These are phyloP conservation scores for Tephrocybe sp. DNA, from an alignment of 768 basidiomycete genomes.

Conservation along the genomic window DNA sequence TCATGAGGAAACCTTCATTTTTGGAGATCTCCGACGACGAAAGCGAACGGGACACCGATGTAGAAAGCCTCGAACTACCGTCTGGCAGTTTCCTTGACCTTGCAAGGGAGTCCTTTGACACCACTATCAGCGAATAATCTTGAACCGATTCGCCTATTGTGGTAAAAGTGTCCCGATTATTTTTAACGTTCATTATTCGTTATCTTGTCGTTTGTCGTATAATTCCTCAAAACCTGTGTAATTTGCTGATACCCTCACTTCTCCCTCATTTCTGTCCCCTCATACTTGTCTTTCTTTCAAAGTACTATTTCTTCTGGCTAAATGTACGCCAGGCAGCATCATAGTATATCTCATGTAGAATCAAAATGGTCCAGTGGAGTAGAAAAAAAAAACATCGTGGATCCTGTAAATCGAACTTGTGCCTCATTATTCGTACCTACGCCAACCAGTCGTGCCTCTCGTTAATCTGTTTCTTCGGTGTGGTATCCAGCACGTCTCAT, in stretches of 20 bases:
- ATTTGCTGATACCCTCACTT: background rate
- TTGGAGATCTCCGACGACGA: constrained; percentile 61
- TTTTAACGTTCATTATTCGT: constrained; percentile 6
- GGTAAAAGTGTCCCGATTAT: background rate
- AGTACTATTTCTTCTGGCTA: background rate
- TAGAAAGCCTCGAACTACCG: constrained; percentile 19
- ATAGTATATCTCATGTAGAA: constrained; percentile 18
- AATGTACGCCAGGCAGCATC: background rate
- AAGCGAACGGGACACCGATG: constrained; percentile 29
- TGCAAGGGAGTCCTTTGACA: constrained; percentile 51
- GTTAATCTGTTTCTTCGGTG: constrained; percentile 74
- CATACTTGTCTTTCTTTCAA: background rate
- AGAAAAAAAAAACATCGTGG: constrained; percentile 13
- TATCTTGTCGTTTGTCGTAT: constrained; percentile 14
- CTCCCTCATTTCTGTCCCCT: background rate
- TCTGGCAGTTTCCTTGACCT: constrained; percentile 50
- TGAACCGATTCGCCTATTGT: constrained; percentile 7
- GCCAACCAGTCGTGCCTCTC: constrained; percentile 6
- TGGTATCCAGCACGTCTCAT: constrained; percentile 92
- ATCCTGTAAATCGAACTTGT: constrained; percentile 9
- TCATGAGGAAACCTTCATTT: constrained; percentile 71
- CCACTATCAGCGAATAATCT: constrained; percentile 23
- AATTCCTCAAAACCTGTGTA: constrained; percentile 16
- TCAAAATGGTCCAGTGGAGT: constrained; percentile 4
- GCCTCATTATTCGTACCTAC: too few relatives aligned